Conservation (phyloP, 495 filamentous ascomycete genomes). For the Gamarada debralockiae region DNA sequence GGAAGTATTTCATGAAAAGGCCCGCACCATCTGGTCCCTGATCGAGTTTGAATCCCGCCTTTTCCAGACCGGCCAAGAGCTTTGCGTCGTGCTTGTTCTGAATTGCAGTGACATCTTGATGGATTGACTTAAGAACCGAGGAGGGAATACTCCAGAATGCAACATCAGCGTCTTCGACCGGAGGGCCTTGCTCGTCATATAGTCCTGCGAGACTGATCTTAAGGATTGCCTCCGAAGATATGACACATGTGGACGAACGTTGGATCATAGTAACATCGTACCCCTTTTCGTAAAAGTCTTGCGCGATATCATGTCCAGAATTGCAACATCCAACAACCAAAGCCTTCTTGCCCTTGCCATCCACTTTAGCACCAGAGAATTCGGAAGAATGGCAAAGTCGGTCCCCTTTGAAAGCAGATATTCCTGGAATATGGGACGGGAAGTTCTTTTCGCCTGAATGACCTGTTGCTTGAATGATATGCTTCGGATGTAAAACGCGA, state of each 20-base stretch:
- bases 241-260: slow-evolving; percentile 69
- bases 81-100: slow-evolving; percentile 48
- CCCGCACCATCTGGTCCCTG: slow-evolving; percentile 59
- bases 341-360: slow-evolving; percentile 56
- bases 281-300: slow-evolving; percentile 76
- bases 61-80: slow-evolving; percentile 54
- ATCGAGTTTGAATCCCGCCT: slow-evolving; percentile 67
- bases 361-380: slow-evolving; percentile 52
- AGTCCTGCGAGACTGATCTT: slow-evolving; percentile 33
- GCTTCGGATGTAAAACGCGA: slow-evolving; percentile 44
- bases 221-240: slow-evolving; percentile 50
- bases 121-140: slow-evolving; percentile 53
- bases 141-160: slow-evolving; percentile 50
- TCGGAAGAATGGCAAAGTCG: slow-evolving; percentile 68
- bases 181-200: slow-evolving; percentile 60
- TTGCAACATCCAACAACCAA: slow-evolving; percentile 78
- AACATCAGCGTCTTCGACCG: slow-evolving; percentile 62
- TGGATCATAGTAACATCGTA: slow-evolving; percentile 79
- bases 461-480: slow-evolving; percentile 62
- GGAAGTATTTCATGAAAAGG: slow-evolving; percentile 67
- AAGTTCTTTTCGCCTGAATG: slow-evolving; percentile 62
- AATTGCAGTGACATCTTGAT: slow-evolving; percentile 44
- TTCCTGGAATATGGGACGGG: slow-evolving; percentile 54
- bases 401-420: slow-evolving; percentile 55
- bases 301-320: slow-evolving; percentile 76